Evolutionary conservation across 176 grass and related monocot genomes (phyloP).

Genomic region (Dendrocalamus sinicus): DNA sequence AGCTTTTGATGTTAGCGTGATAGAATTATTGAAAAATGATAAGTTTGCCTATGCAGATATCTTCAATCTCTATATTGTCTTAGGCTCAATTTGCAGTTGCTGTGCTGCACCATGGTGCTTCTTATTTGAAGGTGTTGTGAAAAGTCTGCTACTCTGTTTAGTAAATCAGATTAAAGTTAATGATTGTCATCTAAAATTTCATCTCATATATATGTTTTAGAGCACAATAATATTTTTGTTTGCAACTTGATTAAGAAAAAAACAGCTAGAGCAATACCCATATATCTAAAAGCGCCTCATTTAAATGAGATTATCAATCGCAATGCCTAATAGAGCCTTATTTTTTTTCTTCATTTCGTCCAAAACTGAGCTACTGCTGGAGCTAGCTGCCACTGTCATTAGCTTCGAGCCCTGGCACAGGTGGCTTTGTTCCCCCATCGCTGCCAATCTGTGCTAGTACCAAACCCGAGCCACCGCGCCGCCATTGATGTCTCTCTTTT

Average conservation of each 20-base stretch:
- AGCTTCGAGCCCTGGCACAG: no score
- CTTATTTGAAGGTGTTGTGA: no score
- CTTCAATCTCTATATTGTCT: no score
- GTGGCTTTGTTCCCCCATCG: not conserved
- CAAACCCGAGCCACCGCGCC: not conserved
- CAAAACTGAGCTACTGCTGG: no score
- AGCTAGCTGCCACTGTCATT: no score
- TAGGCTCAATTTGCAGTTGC: no score
- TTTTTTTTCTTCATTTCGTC: no score
- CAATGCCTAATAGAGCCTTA: not conserved
- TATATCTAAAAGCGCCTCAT: not conserved
- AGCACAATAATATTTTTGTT: not conserved
- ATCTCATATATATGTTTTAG: not conserved
- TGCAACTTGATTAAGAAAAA: not conserved
- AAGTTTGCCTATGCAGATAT: no score
- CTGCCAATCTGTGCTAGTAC: not conserved
- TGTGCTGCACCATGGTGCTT: no score
- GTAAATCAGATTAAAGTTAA: not conserved
- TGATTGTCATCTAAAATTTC: not conserved
- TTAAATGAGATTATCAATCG: not conserved
- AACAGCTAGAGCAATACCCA: not conserved
- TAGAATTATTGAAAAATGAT: no score
- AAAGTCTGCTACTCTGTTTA: not conserved
- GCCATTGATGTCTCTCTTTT: not conserved
- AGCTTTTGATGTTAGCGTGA: no score